Evolutionary conservation across 306 rosid species (phyloP).

Genomic region (Sechiopsis laciniata): DNA sequence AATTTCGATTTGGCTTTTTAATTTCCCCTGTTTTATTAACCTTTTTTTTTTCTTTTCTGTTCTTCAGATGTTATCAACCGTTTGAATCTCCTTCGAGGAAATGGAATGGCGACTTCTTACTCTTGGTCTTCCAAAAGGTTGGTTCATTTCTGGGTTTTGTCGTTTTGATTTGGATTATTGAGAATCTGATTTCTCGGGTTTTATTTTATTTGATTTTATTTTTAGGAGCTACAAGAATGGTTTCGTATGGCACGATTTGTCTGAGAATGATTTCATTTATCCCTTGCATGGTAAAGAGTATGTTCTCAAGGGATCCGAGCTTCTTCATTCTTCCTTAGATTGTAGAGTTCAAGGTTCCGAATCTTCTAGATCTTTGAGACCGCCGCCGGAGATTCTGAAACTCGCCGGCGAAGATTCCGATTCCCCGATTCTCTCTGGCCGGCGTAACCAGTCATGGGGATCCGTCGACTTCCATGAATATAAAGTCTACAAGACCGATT

Average conservation of each 20-base stretch:
- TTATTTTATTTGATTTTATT: neutral
- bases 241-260: constrained; percentile 91
- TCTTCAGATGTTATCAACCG: constrained; percentile 67
- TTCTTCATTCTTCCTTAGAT: constrained; percentile 37
- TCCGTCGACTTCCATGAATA: constrained; percentile 74
- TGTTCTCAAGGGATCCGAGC: constrained; percentile 88
- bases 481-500: constrained; percentile 78
- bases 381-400: constrained; percentile 41
- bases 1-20: too few species aligned
- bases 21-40: too few species aligned
- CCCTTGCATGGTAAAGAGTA: constrained; percentile 88
- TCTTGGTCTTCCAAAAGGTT: constrained; percentile 97
- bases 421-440: constrained; percentile 42
- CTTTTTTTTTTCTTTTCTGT: neutral
- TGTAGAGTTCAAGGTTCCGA: constrained; percentile 30
- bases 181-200: neutral
- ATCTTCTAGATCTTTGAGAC: constrained; percentile 50
- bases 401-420: constrained; percentile 44
- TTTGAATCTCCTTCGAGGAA: constrained; percentile 70
- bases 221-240: constrained; percentile 79
- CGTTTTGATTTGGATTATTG: neutral
- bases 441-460: constrained; percentile 90
- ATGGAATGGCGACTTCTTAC: constrained; percentile 65
- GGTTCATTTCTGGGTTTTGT: neutral
- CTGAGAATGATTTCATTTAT: constrained; percentile 79